These are phyloP conservation scores for Coemansia asiatica DNA, from an alignment of 192 early-diverging fungal species.

Conservation along the genomic window DNA sequence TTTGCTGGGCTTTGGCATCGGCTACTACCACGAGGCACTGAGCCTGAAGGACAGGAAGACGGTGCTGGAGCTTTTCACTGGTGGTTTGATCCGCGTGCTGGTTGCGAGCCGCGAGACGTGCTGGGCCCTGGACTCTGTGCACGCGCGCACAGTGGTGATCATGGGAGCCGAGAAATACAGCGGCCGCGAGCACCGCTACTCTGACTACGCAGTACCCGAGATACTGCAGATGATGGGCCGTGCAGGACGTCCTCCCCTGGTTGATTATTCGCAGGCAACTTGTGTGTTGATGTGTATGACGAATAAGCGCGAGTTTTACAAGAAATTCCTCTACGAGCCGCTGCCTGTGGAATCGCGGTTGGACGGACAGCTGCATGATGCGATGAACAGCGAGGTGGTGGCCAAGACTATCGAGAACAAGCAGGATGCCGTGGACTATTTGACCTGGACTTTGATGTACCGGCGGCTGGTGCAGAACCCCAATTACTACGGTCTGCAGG, in stretches of 20 bases:
- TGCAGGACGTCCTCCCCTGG: slow-evolving; percentile 69
- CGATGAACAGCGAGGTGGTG: slow-evolving; percentile 96
- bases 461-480: slow-evolving; percentile 95
- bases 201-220: slow-evolving; percentile 92
- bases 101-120: slow-evolving; percentile 89
- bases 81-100: slow-evolving; percentile 81
- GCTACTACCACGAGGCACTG: slow-evolving; percentile 90
- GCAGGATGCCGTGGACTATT: slow-evolving; percentile 98
- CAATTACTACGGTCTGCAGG: slow-evolving; percentile 93
- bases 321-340: slow-evolving; percentile 95
- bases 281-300: slow-evolving; percentile 94
- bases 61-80: slow-evolving; percentile 74
- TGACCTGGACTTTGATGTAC: slow-evolving; percentile 99
- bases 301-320: slow-evolving; percentile 96
- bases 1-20: slow-evolving; percentile 78
- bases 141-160: slow-evolving; percentile 78
- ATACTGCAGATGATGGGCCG: slow-evolving; percentile 99
- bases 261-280: slow-evolving; percentile 65
- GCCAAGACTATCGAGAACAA: slow-evolving; percentile 94
- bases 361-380: slow-evolving; percentile 92
- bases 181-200: slow-evolving; percentile 94
- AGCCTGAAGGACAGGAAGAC: slow-evolving; percentile 68
- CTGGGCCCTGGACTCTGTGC: slow-evolving; percentile 81
- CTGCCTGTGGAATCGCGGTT: slow-evolving; percentile 94
- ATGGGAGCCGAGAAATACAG: slow-evolving; percentile 97